Percentiles rank a stretch among this genome's conserved stretches.
These are phyloP conservation scores for Gastrodia elata DNA, from an alignment of 106 monocot genomes.

Conservation along the genomic window DNA sequence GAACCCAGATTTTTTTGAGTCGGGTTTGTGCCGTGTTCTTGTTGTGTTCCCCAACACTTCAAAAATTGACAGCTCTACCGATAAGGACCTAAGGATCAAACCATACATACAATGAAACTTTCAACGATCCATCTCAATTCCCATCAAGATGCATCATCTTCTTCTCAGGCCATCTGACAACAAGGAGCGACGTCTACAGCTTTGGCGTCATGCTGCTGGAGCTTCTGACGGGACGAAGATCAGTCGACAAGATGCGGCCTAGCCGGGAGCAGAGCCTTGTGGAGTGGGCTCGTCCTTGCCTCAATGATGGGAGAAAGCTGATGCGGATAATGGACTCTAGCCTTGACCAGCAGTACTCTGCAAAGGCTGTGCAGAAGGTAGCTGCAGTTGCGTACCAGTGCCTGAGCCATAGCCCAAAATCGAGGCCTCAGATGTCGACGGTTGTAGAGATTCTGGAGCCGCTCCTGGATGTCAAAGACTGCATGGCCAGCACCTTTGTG, in stretches of 20 bases:
- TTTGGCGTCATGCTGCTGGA: slow-evolving; percentile 72
- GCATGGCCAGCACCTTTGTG: slow-evolving; percentile 8
- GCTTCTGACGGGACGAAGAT: slow-evolving; percentile 48
- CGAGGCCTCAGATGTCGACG: slow-evolving; percentile 49
- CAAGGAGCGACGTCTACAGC: slow-evolving; percentile 72
- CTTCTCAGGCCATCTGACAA: slow-evolving; percentile 54
- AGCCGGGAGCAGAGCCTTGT: slow-evolving; percentile 61
- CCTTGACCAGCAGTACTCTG: slow-evolving; percentile 48
- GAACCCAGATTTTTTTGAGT: too few relatives aligned
- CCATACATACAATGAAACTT: background rate
- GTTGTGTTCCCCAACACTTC: too few relatives aligned
- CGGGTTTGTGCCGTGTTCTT: too few relatives aligned
- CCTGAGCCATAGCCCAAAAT: slow-evolving; percentile 56
- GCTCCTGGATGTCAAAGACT: slow-evolving; percentile 17
- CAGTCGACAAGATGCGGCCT: slow-evolving; percentile 58
- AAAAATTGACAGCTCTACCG: too few relatives aligned
- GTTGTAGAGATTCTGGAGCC: slow-evolving; percentile 43
- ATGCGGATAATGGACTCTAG: slow-evolving; percentile 45
- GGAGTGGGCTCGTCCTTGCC: slow-evolving; percentile 63
- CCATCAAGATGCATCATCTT: background rate
- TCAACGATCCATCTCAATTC: background rate
- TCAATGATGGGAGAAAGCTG: slow-evolving; percentile 36
- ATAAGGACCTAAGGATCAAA: too few relatives aligned
- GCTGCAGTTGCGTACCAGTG: slow-evolving; percentile 54
- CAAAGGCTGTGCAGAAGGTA: slow-evolving; percentile 32